A percentile compares a stretch with the other conserved stretches of the same genome.
Evolutionary conservation across 805 yeast genomes (phyloP).

Genomic region (Cephaloascus albidus): DNA sequence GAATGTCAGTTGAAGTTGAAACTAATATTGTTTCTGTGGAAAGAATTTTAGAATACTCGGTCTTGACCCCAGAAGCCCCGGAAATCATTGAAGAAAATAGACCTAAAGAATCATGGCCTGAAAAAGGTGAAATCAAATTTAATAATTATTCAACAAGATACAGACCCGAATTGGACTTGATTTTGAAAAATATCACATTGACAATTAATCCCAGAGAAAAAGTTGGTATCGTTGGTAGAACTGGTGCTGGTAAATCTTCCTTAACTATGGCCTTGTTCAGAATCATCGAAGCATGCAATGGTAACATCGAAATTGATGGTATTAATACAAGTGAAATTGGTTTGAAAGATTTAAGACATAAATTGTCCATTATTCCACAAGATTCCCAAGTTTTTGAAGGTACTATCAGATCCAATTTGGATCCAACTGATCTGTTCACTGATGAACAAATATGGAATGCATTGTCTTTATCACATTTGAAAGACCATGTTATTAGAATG

Average conservation of each 20-base stretch:
- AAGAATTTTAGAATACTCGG: conserved; percentile 82
- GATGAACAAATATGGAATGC: conserved; percentile 23
- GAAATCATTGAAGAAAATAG: conserved; percentile 50
- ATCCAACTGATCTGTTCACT: conserved; percentile 19
- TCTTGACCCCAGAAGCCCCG: conserved; percentile 81
- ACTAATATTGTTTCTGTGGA: conserved; percentile 96
- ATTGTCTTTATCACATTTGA: conserved; percentile 20
- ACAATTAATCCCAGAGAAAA: conserved; percentile 22
- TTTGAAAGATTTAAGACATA: conserved; percentile 18
- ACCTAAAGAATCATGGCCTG: conserved; percentile 37
- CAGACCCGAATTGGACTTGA: conserved; percentile 34
- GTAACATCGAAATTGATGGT: conserved; percentile 21
- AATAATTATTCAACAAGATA: conserved; percentile 28
- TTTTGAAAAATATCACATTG: conserved; percentile 18
- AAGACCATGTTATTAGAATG: conserved; percentile 23
- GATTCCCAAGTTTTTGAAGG: conserved; percentile 23
- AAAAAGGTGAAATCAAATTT: conserved; percentile 14
- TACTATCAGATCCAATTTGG: conserved; percentile 21
- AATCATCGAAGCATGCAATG: conserved; percentile 19
- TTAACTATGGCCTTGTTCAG: conserved; percentile 22
- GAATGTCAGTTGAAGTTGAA: conserved; percentile 98
- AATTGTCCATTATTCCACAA: conserved; percentile 23
- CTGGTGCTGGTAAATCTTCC: conserved; percentile 30
- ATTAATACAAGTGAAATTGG: conserved; percentile 17
- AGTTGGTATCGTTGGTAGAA: conserved; percentile 30